A percentile compares a stretch with the other conserved stretches of the same genome.
Evolutionary conservation across 2,329 filamentous ascomycete genomes (phyloP).

Genomic region (Trichoderma lentiforme): DNA sequence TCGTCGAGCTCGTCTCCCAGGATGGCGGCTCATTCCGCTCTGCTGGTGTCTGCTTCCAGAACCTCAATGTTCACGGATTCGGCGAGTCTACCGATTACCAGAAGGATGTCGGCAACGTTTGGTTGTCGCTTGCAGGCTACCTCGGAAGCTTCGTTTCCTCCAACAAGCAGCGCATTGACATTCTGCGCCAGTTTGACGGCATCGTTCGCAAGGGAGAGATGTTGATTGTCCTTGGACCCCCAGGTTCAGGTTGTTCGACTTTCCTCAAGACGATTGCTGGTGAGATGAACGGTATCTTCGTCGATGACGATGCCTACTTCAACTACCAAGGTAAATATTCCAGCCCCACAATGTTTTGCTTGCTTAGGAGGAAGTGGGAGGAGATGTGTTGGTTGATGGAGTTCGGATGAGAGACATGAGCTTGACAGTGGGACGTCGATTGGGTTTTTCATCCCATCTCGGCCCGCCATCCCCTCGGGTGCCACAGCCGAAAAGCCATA

Average conservation of each 20-base stretch:
- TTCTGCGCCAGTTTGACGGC: conserved; percentile 65
- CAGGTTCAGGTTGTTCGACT: conserved; percentile 74
- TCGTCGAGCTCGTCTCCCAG: conserved; percentile 50
- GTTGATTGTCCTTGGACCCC: conserved; percentile 71
- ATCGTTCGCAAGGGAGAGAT: conserved; percentile 69
- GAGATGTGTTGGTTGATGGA: neutral
- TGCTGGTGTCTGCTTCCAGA: conserved; percentile 62
- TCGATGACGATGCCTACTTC: conserved; percentile 68
- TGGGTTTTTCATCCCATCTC: neutral
- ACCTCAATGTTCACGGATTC: conserved; percentile 66
- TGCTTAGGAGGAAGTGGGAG: neutral
- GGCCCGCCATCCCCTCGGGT: neutral
- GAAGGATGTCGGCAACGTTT: conserved; percentile 61
- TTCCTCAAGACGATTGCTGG: conserved; percentile 82
- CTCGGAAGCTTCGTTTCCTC: conserved; percentile 49
- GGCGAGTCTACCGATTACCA: conserved; percentile 68
- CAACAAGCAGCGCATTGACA: conserved; percentile 60
- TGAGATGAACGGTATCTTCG: conserved; percentile 74
- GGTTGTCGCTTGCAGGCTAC: conserved; percentile 47
- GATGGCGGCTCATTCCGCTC: conserved; percentile 57
- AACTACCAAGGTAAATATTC: conserved; percentile 69
- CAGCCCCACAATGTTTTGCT: neutral
- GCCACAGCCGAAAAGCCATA: neutral
- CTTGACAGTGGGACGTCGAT: neutral
- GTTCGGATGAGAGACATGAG: neutral